Percentiles rank a stretch among this genome's conserved stretches.
Conservation (phyloP, 2,329 filamentous ascomycete species). For the Talaromyces sp. region DNA sequence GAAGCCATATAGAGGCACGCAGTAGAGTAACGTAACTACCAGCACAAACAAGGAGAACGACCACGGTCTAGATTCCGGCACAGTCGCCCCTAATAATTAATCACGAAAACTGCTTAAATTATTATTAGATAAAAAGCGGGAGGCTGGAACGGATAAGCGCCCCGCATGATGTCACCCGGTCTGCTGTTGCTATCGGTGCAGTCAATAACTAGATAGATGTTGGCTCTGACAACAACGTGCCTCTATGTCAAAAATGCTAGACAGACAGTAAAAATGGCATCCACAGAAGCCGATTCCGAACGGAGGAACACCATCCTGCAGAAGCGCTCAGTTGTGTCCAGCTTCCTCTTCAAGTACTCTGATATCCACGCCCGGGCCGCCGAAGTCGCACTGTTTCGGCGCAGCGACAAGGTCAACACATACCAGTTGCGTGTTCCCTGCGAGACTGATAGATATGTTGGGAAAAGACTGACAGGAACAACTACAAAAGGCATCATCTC, state of each 20-base stretch:
- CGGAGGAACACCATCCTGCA: conserved; percentile 15
- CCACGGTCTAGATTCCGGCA: background rate
- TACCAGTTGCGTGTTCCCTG: conserved; percentile 49
- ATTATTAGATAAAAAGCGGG: too few relatives aligned
- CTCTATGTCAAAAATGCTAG: background rate
- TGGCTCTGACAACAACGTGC: background rate
- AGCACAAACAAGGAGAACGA: background rate
- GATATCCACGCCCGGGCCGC: conserved; percentile 20
- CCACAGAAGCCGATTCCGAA: background rate
- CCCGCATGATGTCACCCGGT: background rate
- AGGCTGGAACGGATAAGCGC: background rate
- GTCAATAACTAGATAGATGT: background rate
- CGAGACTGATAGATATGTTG: background rate
- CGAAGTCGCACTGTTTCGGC: conserved; percentile 58
- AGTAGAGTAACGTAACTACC: background rate
- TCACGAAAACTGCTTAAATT: too few relatives aligned
- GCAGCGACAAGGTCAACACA: conserved; percentile 56
- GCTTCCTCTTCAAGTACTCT: conserved; percentile 36
- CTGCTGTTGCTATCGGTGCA: background rate
- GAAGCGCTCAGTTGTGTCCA: conserved; percentile 38
- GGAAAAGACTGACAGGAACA: background rate
- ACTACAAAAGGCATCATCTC: conserved; percentile 47
- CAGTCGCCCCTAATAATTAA: background rate
- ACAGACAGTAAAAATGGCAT: background rate
- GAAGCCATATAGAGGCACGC: background rate